phyloP scores from a whole-genome alignment of 192 early-diverging fungal species.

The Chytriomyces sp. region DNA sequence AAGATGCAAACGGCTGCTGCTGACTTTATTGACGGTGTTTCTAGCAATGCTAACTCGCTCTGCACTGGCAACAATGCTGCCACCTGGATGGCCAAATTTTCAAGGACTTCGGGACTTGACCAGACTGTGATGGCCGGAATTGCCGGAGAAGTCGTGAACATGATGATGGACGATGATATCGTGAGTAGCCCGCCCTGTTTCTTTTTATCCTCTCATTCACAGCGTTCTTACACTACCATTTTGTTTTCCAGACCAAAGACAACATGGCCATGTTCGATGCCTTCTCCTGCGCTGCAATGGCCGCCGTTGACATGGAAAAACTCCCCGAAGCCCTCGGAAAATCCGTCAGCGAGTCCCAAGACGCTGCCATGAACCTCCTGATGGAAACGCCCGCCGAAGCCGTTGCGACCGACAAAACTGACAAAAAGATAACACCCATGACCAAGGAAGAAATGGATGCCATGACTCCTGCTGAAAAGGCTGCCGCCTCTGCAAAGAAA shows the following conservation, averaged over 20 bases:
- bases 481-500: no score
- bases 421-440: no score
- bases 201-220: no score
- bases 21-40: neutral
- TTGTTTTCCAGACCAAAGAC: neutral
- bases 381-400: no score
- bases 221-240: no score
- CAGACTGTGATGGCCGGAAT: neutral
- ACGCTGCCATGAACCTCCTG: no score
- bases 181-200: no score
- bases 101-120: neutral
- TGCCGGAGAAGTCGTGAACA: neutral
- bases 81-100: neutral
- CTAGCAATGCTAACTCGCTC: neutral
- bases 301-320: neutral
- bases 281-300: neutral
- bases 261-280: constrained; percentile 1
- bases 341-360: no score
- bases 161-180: neutral
- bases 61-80: neutral
- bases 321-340: no score
- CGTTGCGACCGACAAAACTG: no score
- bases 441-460: no score
- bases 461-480: no score
- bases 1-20: neutral